Evolutionary conservation across 2,329 filamentous ascomycete genomes (phyloP).

Genomic region (Camptophora hylomeconis): DNA sequence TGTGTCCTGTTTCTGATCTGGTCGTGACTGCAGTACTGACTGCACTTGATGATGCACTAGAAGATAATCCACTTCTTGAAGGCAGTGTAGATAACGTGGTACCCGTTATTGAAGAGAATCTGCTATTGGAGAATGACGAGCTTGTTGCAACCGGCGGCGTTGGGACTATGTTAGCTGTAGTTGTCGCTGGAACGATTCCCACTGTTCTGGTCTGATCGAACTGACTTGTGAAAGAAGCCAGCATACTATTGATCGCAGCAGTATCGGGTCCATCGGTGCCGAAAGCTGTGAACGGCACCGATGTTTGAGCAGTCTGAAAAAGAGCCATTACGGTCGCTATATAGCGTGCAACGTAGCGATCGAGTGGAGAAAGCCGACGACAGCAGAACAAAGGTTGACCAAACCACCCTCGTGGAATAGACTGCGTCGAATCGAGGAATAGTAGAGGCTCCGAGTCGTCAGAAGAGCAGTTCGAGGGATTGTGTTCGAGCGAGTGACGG

Average conservation of each 20-base stretch:
- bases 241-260: conserved; percentile 4
- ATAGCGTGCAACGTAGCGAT: no score
- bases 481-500: no score
- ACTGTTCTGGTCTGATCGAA: conserved; percentile 3
- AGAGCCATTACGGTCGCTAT: no score
- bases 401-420: no score
- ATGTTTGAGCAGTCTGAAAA: no score
- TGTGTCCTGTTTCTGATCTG: conserved; percentile 7
- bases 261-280: conserved; percentile 4
- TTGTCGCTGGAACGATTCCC: background rate
- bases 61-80: conserved; percentile 1
- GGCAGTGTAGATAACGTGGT: background rate
- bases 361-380: no score
- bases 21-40: conserved; percentile 10
- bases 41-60: conserved; percentile 5
- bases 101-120: conserved; percentile 4
- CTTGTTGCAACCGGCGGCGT: conserved; percentile 3
- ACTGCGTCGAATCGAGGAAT: no score
- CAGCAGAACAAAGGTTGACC: no score
- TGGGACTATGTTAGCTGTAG: background rate
- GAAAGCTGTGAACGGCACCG: no score
- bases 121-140: conserved; percentile 8
- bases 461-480: no score
- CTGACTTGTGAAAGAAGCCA: conserved; percentile 7
- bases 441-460: no score